Evolutionary conservation across 805 yeast genomes (phyloP), one percentile per base, ranked within the genome.

Genomic region (Starmerella bacillaris): DNA sequence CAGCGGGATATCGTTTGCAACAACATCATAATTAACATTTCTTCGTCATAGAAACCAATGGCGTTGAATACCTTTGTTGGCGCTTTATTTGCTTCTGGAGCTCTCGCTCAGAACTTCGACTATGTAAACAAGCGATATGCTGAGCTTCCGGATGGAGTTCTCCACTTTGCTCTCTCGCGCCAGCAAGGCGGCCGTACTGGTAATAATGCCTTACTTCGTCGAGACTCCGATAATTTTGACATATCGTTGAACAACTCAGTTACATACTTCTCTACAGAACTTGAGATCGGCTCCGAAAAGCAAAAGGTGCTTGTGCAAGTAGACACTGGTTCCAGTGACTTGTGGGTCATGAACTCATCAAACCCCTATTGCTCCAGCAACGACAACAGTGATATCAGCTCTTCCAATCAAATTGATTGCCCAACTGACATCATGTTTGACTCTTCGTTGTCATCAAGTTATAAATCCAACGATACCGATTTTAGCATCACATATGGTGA

Each of bases 281-380:
- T 60, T 18, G 27, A 49, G 19, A 37, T 78, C 5, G 89, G 89
- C 8, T 67, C 79, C 0, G 64, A 70, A 4, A 47, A 55, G 2
- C 75, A 75, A 44, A 49, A 56, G 3, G 59, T 75, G 6, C 58
- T 58, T 3, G 70, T 74, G 8, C 54, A 70, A 34, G 55, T 78
- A 18, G 92, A 78, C 50, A 78, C 86, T 3, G 92, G 89, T 3
- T 75, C 84, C 0, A 64, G 78, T 2, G 89, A 78, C 50, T 51
- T 76, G 34, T 76, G 82, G 80, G 68, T 75, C 30, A 61, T 67
- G 46, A 55, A 59, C 20, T 42, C 62, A 2, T 46, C 55, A 28
- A 71, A 70, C 46, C 65, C 74, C 2, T 64, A 59, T 42, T 57
- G 56, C 41, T 44, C 48, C 12, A 18, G 35, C 8, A 21, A 20